Evolutionary conservation across 2,329 filamentous ascomycete genomes (phyloP), one percentile per base, ranked within the genome.

Genomic region (Thermothelomyces thermophilus): DNA sequence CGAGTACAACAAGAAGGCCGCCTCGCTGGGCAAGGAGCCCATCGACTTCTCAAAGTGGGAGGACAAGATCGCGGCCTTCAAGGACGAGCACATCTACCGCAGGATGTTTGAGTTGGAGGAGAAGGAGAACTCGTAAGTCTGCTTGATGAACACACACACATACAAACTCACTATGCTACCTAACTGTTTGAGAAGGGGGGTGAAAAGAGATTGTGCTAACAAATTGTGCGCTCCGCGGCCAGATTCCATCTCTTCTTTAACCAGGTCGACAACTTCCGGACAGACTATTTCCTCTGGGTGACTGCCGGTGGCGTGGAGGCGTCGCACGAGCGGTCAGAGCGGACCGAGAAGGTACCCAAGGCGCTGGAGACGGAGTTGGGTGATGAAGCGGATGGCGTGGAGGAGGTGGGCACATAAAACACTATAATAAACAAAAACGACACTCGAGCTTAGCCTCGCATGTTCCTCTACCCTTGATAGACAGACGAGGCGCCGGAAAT

Each of bases 91-190:
- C 66, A 97, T 98, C 53, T 98, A 98, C 65, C 81, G 87, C 62
- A 79, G 88, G 20, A 95, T 97, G 58, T 97, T 94, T 68, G 78
- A 85, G 22, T 85, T 95, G 46, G 93, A 97, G 67, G 87, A 93
- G 68, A 81, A 84, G 65, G 84, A 88, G 56, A 90, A 91, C 64
- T 80, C 87, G 87, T 91, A 75, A 79, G 87, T 80, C 14, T 35
- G 57, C 17, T n/a, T n/a, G n/a, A n/a, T n/a, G n/a, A n/a, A n/a
- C n/a, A n/a, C n/a, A n/a, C n/a, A n/a, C n/a, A n/a, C n/a, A n/a
- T n/a, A n/a, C n/a, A n/a, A n/a, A n/a, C n/a, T n/a, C n/a, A n/a
- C n/a, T n/a, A n/a, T n/a, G n/a, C n/a, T n/a, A n/a, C n/a, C n/a
- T n/a, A n/a, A n/a, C n/a, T n/a, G n/a, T n/a, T n/a, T n/a, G n/a